Evolutionary conservation across 352 stramenopile genomes (phyloP).

Genomic region (Phytophthora capsici): DNA sequence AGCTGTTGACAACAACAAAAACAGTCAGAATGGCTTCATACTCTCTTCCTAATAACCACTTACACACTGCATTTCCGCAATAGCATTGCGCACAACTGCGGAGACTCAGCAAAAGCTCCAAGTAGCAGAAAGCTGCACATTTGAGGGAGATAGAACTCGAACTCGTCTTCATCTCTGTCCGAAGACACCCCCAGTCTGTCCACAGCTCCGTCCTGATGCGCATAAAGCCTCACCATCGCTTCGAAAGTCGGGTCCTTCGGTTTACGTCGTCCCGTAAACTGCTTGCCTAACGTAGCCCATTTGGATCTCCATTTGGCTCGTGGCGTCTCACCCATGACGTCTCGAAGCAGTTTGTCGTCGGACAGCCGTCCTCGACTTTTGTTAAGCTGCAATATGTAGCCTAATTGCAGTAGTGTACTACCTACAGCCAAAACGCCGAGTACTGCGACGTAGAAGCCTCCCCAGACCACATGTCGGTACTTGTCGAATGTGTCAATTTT

Average conservation of each 20-base stretch:
- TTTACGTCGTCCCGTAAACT: constrained; percentile 59
- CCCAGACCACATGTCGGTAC: constrained; percentile 57
- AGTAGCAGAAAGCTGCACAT: constrained; percentile 86
- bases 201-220: constrained; percentile 74
- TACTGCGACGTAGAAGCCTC: constrained; percentile 58
- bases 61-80: constrained; percentile 84
- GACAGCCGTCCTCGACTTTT: constrained; percentile 64
- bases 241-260: constrained; percentile 80
- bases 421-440: constrained; percentile 55
- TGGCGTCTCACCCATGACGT: constrained; percentile 56
- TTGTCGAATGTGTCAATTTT: constrained; percentile 49
- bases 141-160: constrained; percentile 88
- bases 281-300: constrained; percentile 77
- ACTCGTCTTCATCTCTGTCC: constrained; percentile 64
- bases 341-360: constrained; percentile 68
- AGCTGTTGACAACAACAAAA: constrained; percentile 36
- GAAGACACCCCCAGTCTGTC: constrained; percentile 58
- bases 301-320: constrained; percentile 69
- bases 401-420: constrained; percentile 65
- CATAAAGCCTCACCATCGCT: constrained; percentile 84
- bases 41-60: constrained; percentile 5
- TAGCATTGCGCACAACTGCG: constrained; percentile 70
- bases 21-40: background rate
- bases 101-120: constrained; percentile 66
- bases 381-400: constrained; percentile 84